Conservation (phyloP, 1,284 basidiomycete genomes). For the Inonotus obliquus region DNA sequence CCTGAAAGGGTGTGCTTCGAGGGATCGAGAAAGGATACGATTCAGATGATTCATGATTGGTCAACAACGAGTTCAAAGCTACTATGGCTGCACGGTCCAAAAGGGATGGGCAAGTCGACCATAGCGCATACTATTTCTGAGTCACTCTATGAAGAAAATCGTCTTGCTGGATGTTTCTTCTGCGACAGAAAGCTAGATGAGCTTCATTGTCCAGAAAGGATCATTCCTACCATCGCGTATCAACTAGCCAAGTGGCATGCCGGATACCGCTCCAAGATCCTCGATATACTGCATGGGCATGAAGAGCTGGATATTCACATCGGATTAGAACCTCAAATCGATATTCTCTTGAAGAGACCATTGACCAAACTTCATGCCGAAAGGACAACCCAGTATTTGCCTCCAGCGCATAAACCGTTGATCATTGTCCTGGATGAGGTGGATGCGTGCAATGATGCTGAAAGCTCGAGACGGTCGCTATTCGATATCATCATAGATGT, state of each 20-base stretch:
- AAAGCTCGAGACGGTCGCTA: not conserved
- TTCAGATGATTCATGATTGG: not conserved
- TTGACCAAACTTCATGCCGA: not conserved
- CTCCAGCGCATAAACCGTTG: not conserved
- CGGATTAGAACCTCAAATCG: not conserved
- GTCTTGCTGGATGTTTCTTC: slow-evolving; percentile 25
- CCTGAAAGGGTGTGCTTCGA: not conserved
- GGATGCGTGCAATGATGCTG: too few species aligned
- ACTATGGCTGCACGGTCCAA: slow-evolving; percentile 31
- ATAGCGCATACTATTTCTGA: slow-evolving; percentile 29
- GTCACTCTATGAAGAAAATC: slow-evolving; percentile 25
- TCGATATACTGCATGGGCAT: not conserved
- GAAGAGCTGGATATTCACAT: not conserved
- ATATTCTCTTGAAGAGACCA: not conserved
- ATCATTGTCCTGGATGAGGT: slow-evolving; percentile 3
- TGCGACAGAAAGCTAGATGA: slow-evolving; percentile 1
- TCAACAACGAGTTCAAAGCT: slow-evolving; percentile 20
- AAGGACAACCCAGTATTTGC: not conserved
- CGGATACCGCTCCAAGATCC: not conserved
- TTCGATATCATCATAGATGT: not conserved
- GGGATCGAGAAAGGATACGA: not conserved
- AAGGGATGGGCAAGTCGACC: slow-evolving; percentile 31
- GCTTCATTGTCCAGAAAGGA: not conserved
- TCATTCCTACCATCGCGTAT: slow-evolving; percentile 2
- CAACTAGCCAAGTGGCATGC: not conserved